These are phyloP conservation scores for Boletus sensibilis DNA, from an alignment of 768 basidiomycete genomes.

Conservation along the genomic window DNA sequence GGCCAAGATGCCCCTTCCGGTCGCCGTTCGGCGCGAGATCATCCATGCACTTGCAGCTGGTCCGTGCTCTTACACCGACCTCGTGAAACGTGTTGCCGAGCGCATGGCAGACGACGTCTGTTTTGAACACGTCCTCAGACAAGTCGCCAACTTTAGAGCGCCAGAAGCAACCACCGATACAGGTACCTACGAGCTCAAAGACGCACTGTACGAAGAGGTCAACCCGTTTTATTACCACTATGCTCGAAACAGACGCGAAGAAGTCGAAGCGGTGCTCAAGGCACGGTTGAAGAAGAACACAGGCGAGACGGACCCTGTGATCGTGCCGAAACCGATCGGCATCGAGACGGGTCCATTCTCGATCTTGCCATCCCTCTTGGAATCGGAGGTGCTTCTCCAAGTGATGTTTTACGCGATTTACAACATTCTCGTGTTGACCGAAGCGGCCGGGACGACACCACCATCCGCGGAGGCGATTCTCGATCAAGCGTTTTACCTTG, in stretches of 20 bases:
- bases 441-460: slow-evolving; percentile 56
- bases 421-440: slow-evolving; percentile 69
- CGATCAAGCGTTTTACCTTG: slow-evolving; percentile 83
- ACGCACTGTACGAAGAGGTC: slow-evolving; percentile 80
- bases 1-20: slow-evolving; percentile 59
- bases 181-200: slow-evolving; percentile 86
- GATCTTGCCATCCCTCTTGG: slow-evolving; percentile 59
- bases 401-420: slow-evolving; percentile 80
- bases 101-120: slow-evolving; percentile 79
- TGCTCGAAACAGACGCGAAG: slow-evolving; percentile 88
- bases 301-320: slow-evolving; percentile 61
- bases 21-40: slow-evolving; percentile 77
- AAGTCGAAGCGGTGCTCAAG: slow-evolving; percentile 77
- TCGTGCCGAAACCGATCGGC: slow-evolving; percentile 70
- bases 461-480: slow-evolving; percentile 86
- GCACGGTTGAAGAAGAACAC: slow-evolving; percentile 65
- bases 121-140: slow-evolving; percentile 74
- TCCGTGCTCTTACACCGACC: slow-evolving; percentile 85
- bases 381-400: slow-evolving; percentile 71
- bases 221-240: slow-evolving; percentile 97
- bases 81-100: slow-evolving; percentile 89
- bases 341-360: slow-evolving; percentile 70
- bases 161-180: slow-evolving; percentile 77
- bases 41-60: slow-evolving; percentile 89
- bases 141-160: slow-evolving; percentile 78